phyloP scores from a whole-genome alignment of 2,329 filamentous ascomycete species.

The Scolecobasidium constrictum region DNA sequence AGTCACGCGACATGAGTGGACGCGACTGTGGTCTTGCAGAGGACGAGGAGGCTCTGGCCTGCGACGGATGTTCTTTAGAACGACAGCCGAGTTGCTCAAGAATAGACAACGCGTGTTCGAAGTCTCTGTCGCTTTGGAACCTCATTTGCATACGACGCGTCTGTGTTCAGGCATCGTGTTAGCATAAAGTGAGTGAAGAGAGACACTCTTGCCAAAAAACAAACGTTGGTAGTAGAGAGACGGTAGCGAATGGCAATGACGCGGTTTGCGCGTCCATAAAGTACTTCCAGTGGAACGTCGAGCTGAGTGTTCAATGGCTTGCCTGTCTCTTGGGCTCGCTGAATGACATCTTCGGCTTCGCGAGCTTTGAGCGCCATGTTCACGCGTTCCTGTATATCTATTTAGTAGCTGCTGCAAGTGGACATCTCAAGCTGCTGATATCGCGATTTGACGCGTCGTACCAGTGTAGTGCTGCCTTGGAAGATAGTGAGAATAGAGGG shows the following conservation, averaged over 20 bases:
- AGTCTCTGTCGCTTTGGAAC: slow-evolving; percentile 28
- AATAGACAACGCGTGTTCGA: slow-evolving; percentile 20
- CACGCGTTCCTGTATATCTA: slow-evolving; percentile 1
- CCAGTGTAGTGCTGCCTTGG: slow-evolving; percentile 19
- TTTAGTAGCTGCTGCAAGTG: too few species aligned
- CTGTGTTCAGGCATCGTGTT: too few species aligned
- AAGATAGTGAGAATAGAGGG: slow-evolving; percentile 26
- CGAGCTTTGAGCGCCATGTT: neutral
- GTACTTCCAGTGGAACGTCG: slow-evolving; percentile 2
- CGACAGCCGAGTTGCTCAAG: slow-evolving; percentile 23
- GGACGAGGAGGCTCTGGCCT: too few species aligned
- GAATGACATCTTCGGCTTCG: neutral
- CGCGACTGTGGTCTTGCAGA: too few species aligned
- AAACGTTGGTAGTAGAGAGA: slow-evolving; percentile 13
- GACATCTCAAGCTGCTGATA: too few species aligned
- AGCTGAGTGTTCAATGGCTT: neutral
- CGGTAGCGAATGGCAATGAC: slow-evolving; percentile 26
- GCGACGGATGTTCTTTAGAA: too few species aligned
- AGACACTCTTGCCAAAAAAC: too few species aligned
- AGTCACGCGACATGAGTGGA: too few species aligned
- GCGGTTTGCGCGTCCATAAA: slow-evolving; percentile 16
- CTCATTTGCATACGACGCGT: slow-evolving; percentile 33
- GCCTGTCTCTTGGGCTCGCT: neutral
- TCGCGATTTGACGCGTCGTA: slow-evolving; percentile 10
- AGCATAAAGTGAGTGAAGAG: too few species aligned